Evolutionary conservation across 1,284 basidiomycete species (phyloP).

Genomic region (Apiotrichum domesticum): DNA sequence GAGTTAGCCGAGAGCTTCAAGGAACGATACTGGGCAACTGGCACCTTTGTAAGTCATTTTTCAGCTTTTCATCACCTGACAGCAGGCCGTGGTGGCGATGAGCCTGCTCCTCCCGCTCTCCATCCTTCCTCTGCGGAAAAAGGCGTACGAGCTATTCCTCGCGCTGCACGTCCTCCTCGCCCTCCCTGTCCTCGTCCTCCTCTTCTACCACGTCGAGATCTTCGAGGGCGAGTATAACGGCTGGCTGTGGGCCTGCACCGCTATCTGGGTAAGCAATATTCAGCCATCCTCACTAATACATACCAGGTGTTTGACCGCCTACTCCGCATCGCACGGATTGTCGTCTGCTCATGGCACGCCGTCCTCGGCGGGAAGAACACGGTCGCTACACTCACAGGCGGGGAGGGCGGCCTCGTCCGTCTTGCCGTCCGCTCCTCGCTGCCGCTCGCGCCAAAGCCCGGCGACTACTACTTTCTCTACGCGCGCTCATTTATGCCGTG

Average conservation of each 20-base stretch:
- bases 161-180: conserved; percentile 27
- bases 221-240: conserved; percentile 16
- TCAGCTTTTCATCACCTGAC: no score
- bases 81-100: conserved; percentile 17
- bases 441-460: conserved; percentile 15
- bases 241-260: conserved; percentile 25
- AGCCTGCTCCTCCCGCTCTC: conserved; percentile 19
- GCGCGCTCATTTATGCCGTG: conserved; percentile 17
- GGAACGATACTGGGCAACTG: conserved; percentile 20
- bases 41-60: conserved; percentile 7
- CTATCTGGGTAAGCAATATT: conserved; percentile 21
- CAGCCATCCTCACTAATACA: background rate
- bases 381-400: background rate
- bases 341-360: conserved; percentile 15
- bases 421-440: conserved; percentile 17
- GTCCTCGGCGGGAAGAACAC: background rate
- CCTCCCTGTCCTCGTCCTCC: conserved; percentile 17
- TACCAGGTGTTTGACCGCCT: conserved; percentile 2
- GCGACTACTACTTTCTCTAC: conserved; percentile 29
- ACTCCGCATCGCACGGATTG: conserved; percentile 14
- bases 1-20: conserved; percentile 8
- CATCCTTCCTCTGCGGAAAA: conserved; percentile 17
- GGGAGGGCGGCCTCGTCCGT: conserved; percentile 15
- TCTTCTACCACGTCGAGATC: conserved; percentile 25
- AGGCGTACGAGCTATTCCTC: conserved; percentile 28